Base-by-base conservation (phyloP, 2,329 filamentous ascomycete genomes). In the Penicillium sp. region DNA sequence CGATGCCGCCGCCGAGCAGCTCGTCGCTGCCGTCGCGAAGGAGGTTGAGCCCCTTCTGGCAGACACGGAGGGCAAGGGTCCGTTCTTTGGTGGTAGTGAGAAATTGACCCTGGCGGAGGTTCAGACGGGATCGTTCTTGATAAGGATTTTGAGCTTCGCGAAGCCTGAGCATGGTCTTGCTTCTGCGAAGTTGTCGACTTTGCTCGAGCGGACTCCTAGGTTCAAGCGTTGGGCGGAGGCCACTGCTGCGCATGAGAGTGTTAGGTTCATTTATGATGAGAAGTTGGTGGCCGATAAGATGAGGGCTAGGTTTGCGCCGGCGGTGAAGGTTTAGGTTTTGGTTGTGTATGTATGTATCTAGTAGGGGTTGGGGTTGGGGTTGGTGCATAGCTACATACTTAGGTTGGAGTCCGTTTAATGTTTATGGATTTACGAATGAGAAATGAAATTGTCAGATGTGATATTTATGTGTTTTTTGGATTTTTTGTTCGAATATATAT, bases 51-150 rank as follows among this genome's bases (percentile, higher is more conserved):
- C 89, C 1, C 74, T 91, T 38, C 76, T 95, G 27, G 68, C 66
- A 3, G 77, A 80, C 52, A 80, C 80, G 0, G 75, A 70, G 2
- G 64, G 67, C 46, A 64, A 70, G 40, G 72, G 72, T 0, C 86
- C 86, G 0, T 90, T 85, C 71, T 89, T 88, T 69, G 84, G 83
- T 2, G 87, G 87, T 0, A 84, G 81, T 50, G 77, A 82, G 21
- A 84, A 77, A 68, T 69, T 92, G 40, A 93, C 89, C 0, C 73
- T 92, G 36, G 90, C 87, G 11, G 91, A 94, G 83, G 86, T 83
- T 15, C 76, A 86, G 57, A 82, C 81, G 2, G 88, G 84, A 0
- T 86, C 88, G 0, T 91, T 92, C 69, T 68, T 90, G 10, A 68
- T 91, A 21, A 81, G 89, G 2, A 69, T 87, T 21, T 78, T 86